Base-by-base conservation (phyloP, 2,329 filamentous ascomycete species). In the Penicillium aurantiogriseum region DNA sequence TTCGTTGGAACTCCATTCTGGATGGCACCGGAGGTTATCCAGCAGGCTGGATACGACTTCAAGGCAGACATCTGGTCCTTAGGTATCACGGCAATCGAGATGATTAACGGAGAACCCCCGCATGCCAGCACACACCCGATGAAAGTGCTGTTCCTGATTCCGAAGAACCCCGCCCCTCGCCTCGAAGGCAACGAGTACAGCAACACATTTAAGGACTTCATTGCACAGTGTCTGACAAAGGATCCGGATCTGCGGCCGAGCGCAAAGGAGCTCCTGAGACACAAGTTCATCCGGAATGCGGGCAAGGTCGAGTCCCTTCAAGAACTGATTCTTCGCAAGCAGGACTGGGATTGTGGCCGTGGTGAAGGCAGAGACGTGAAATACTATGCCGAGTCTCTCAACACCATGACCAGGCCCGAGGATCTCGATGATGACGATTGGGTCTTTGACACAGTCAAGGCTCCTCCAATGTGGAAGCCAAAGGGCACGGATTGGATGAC, bases 1-100 rank as follows among this genome's bases (percentile, higher is more conserved):
- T 97, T 99, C 70, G 94, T 99, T 21, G 94, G 94, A 21, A 97
- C 93, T 0, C 94, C 94, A 0, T 96, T 95, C 71, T 96, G 92
- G 92, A 96, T 96, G 92, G 92, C 92, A 0, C 92, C 92, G 1
- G 92, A 96, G 71, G 92, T 96, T 36, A 96, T 96, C 65, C 88
- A 95, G 73, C 91, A 96, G 76, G 86, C 90, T 62, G 85, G 85
- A 42, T 88, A 88, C 65, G 91, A 93, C 73, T 94, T 91, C 79
- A 94, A 94, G 75, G 92, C 92, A 6, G 92, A 96, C 70, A 92
- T 96, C 57, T 96, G 92, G 92, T 95, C 91, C 0, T 77, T 96
- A 44, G 92, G 92, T 8, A 96, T 96, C 67, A 96, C 91, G 0
- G 92, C 92, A 13, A 91, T 96, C 75, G 92, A 96, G 73, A 83